Evolutionary conservation across 2,329 filamentous ascomycete genomes (phyloP).

Genomic region (Colletotrichum sp.): DNA sequence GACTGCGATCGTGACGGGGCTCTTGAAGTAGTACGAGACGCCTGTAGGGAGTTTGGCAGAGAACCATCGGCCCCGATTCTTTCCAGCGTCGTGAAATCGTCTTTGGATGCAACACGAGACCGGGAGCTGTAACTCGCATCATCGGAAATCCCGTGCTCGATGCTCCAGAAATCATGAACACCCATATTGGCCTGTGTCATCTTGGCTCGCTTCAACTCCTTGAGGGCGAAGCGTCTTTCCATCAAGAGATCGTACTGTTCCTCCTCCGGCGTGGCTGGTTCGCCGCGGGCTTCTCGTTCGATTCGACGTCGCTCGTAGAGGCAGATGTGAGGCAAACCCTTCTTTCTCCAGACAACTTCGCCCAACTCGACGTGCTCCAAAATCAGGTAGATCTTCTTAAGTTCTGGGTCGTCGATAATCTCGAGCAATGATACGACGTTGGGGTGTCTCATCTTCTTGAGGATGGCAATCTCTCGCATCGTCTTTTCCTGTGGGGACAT

Average conservation of each 20-base stretch:
- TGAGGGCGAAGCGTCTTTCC: slow-evolving; percentile 63
- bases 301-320: slow-evolving; percentile 82
- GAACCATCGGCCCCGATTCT: slow-evolving; percentile 34
- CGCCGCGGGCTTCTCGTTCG: slow-evolving; percentile 71
- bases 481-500: slow-evolving; percentile 76
- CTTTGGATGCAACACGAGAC: slow-evolving; percentile 46
- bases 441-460: slow-evolving; percentile 98
- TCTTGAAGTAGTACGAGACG: slow-evolving; percentile 47
- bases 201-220: slow-evolving; percentile 62
- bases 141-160: slow-evolving; percentile 74
- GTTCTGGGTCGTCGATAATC: slow-evolving; percentile 95
- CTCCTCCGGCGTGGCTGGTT: slow-evolving; percentile 64
- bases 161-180: slow-evolving; percentile 77
- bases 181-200: slow-evolving; percentile 54
- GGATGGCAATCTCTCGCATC: slow-evolving; percentile 94
- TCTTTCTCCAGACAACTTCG: slow-evolving; percentile 92
- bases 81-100: slow-evolving; percentile 42
- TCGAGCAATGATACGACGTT: slow-evolving; percentile 95
- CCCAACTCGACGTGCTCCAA: slow-evolving; percentile 94
- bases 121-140: slow-evolving; percentile 50
- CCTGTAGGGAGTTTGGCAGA: slow-evolving; percentile 40
- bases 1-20: slow-evolving; percentile 55
- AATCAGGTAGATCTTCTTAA: slow-evolving; percentile 98
- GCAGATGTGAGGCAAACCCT: slow-evolving; percentile 83
- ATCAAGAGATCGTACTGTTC: slow-evolving; percentile 64